Percentiles rank a stretch among this genome's conserved stretches.
Conservation (phyloP, 441 rosid genomes). For the Isatis lusitanica region DNA sequence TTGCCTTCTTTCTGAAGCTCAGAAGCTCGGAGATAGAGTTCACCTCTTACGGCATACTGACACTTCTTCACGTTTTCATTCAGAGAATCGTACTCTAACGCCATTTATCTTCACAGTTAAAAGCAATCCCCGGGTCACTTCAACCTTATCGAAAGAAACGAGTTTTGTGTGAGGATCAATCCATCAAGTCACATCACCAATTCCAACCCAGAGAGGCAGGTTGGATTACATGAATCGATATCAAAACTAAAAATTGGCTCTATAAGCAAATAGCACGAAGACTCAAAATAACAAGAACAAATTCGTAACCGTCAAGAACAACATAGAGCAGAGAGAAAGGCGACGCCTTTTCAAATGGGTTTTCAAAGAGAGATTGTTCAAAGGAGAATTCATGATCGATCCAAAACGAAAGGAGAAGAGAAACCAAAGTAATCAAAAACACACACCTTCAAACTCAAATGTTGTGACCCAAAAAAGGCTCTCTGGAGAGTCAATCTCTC, state of each 20-base stretch:
- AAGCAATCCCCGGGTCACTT: constrained; percentile 6
- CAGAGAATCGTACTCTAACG: constrained; percentile 69
- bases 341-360: constrained; percentile 10
- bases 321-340: not conserved
- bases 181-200: not conserved
- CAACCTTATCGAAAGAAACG: not conserved
- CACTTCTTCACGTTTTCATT: constrained; percentile 94
- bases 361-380: not conserved
- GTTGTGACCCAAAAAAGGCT: constrained; percentile 3
- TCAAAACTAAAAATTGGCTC: not conserved
- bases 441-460: constrained; percentile 22
- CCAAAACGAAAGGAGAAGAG: not conserved
- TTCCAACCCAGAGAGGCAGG: not conserved
- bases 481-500: constrained; percentile 1
- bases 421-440: not conserved
- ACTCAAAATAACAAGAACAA: not conserved
- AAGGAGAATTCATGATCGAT: not conserved
- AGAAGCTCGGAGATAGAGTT: constrained; percentile 95
- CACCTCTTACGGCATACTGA: constrained; percentile 95
- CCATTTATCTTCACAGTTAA: constrained; percentile 46
- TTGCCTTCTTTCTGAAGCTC: constrained; percentile 99
- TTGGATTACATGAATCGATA: not conserved
- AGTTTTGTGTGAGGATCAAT: not conserved
- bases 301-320: not conserved
- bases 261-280: not conserved